Evolutionary conservation across 768 basidiomycete species (phyloP).

Genomic region (Macrolepiota albuminosa): DNA sequence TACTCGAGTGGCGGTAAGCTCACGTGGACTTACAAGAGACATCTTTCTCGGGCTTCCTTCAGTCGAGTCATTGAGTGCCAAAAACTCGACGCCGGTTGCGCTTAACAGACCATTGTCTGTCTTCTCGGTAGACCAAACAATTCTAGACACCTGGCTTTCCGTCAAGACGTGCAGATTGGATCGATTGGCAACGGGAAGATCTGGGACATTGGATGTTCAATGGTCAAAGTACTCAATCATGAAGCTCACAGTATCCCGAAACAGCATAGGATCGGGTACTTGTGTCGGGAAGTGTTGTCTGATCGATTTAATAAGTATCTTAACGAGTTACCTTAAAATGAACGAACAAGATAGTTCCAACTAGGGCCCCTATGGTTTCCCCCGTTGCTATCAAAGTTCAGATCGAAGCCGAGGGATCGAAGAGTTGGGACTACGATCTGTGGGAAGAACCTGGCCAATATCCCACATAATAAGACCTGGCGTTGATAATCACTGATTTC

Average conservation of each 20-base stretch:
- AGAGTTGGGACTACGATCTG: conserved; percentile 11
- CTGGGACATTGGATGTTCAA: background rate
- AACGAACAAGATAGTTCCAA: conserved; percentile 10
- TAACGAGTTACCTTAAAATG: background rate
- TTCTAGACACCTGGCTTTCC: conserved; percentile 10
- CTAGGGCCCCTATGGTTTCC: conserved; percentile 11
- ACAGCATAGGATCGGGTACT: conserved; percentile 13
- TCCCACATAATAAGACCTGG: background rate
- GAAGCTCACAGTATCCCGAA: conserved; percentile 10
- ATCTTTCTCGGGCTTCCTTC: background rate
- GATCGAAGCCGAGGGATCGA: conserved; percentile 4
- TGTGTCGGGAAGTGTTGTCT: conserved; percentile 10
- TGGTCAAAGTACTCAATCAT: background rate
- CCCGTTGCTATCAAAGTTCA: conserved; percentile 13
- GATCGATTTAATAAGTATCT: background rate
- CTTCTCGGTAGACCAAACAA: conserved; percentile 4
- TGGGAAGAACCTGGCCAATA: background rate
- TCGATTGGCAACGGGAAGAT: conserved; percentile 11
- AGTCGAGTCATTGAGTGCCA: background rate
- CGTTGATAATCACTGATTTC: background rate
- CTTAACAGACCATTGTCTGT: background rate
- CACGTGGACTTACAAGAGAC: background rate
- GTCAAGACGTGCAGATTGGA: conserved; percentile 6
- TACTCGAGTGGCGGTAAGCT: background rate
- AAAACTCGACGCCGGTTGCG: conserved; percentile 11